phyloP scores from a whole-genome alignment of 139 green algal genomes.

The Micractinium sp. region DNA sequence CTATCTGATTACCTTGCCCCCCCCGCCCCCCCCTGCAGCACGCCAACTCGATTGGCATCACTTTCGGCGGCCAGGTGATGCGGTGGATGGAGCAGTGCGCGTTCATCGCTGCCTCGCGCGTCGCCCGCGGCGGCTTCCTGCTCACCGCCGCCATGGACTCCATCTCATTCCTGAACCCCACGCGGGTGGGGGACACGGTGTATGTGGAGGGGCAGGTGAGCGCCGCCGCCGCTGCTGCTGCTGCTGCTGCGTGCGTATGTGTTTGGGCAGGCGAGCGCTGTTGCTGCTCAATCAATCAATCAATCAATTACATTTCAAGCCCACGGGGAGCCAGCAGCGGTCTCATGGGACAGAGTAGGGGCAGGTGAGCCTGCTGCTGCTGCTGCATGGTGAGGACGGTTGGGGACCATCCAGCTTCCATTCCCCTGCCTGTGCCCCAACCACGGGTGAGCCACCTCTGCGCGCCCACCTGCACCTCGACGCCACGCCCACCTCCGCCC shows the following conservation, averaged over 20 bases:
- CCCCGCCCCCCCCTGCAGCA: conserved; percentile 51
- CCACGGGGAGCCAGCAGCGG: too few species aligned
- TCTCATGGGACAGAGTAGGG: too few species aligned
- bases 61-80: conserved; percentile 80
- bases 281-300: too few species aligned
- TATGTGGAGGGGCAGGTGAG: conserved; percentile 76
- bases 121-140: conserved; percentile 64
- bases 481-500: too few species aligned
- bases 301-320: too few species aligned
- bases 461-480: too few species aligned
- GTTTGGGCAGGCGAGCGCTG: not conserved
- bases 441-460: too few species aligned
- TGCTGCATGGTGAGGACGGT: too few species aligned
- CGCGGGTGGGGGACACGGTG: conserved; percentile 78
- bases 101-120: conserved; percentile 76
- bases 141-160: conserved; percentile 82
- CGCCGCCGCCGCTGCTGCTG: too few species aligned
- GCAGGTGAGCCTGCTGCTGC: too few species aligned
- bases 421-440: not conserved
- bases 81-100: conserved; percentile 85
- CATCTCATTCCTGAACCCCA: conserved; percentile 71
- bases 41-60: conserved; percentile 83
- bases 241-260: too few species aligned
- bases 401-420: not conserved
- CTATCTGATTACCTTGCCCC: not conserved